These are phyloP conservation scores for Teunomyces panamensis DNA, from an alignment of 805 yeast genomes.

Conservation along the genomic window DNA sequence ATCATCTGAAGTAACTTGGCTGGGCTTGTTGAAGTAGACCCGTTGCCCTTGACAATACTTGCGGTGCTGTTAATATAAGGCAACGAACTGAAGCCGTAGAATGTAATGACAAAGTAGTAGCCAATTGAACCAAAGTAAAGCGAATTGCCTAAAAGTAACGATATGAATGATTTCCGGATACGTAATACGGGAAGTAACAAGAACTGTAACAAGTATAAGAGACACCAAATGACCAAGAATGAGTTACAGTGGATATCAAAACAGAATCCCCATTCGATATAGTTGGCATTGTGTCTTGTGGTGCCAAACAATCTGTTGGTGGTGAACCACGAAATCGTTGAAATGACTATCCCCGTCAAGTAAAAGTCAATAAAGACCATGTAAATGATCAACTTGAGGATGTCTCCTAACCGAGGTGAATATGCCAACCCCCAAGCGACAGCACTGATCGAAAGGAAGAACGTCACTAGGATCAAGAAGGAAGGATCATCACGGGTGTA, in stretches of 20 bases:
- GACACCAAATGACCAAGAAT: constrained; percentile 76
- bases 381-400: constrained; percentile 65
- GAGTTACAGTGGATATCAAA: constrained; percentile 93
- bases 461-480: constrained; percentile 69
- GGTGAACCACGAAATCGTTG: constrained; percentile 72
- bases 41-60: constrained; percentile 2
- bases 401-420: constrained; percentile 58
- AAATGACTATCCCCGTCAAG: constrained; percentile 60
- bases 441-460: constrained; percentile 68
- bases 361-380: constrained; percentile 87
- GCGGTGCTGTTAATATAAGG: constrained; percentile 26
- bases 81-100: constrained; percentile 70
- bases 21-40: constrained; percentile 31
- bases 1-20: constrained; percentile 47
- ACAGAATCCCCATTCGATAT: constrained; percentile 89
- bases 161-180: constrained; percentile 56
- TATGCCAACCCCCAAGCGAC: constrained; percentile 89
- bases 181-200: constrained; percentile 69
- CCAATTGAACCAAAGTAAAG: constrained; percentile 71
- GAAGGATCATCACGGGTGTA: constrained; percentile 95
- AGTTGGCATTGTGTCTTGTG: constrained; percentile 28
- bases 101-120: constrained; percentile 76
- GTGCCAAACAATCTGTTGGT: constrained; percentile 58
- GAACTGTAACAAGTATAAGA: constrained; percentile 71
- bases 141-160: constrained; percentile 74